Conservation (phyloP, 768 basidiomycete genomes). For the Pulveroboletus sp. region DNA sequence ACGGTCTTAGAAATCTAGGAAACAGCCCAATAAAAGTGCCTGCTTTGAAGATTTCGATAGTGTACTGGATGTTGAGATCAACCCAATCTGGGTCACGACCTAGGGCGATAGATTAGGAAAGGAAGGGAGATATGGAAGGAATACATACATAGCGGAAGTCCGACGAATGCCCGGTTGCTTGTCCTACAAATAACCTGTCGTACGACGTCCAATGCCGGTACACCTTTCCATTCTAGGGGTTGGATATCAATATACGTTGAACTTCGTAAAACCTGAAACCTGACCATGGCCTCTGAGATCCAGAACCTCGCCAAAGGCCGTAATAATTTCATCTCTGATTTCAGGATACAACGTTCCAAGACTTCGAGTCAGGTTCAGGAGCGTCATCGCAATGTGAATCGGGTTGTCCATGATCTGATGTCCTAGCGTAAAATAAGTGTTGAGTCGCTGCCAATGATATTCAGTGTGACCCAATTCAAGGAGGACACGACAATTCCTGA, state of each 20-base stretch:
- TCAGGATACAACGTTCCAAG: conserved; percentile 37
- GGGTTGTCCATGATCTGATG: conserved; percentile 23
- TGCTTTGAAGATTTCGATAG: conserved; percentile 23
- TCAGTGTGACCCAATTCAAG: too few species aligned
- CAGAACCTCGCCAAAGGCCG: conserved; percentile 39
- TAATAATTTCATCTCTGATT: conserved; percentile 41
- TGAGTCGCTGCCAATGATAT: conserved; percentile 28
- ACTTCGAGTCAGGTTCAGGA: conserved; percentile 36
- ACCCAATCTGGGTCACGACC: conserved; percentile 40
- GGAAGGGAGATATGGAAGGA: too few species aligned
- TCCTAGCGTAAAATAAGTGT: conserved; percentile 38
- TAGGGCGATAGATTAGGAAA: conserved; percentile 10
- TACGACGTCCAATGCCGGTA: conserved; percentile 27
- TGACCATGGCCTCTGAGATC: too few species aligned
- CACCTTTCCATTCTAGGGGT: conserved; percentile 39
- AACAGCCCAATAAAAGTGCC: conserved; percentile 22
- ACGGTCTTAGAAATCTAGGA: conserved; percentile 35
- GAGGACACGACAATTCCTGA: not conserved
- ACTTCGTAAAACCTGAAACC: too few species aligned
- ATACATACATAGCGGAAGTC: conserved; percentile 41
- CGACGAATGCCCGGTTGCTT: conserved; percentile 47
- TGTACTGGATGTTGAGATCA: conserved; percentile 27
- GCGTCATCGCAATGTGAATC: conserved; percentile 24
- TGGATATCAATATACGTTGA: too few species aligned
- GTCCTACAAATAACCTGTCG: conserved; percentile 38